Evolutionary conservation across 2,329 filamentous ascomycete genomes (phyloP).

Genomic region (Purpureocillium takamizusanense): DNA sequence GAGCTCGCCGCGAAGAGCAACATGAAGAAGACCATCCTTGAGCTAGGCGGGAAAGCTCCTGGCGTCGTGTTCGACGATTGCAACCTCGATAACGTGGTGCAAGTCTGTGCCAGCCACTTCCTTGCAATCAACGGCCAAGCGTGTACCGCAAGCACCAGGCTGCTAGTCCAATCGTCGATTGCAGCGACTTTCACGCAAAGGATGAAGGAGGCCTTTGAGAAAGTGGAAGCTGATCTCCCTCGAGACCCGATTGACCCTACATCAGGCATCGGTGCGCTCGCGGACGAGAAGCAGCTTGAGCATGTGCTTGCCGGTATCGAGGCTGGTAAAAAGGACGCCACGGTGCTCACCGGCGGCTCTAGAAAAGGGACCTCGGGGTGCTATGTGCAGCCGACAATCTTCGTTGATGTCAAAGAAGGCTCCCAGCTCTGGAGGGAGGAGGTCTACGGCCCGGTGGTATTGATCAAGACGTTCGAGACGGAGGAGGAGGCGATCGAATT

Average conservation of each 20-base stretch:
- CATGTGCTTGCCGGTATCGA: slow-evolving; percentile 36
- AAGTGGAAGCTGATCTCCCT: slow-evolving; percentile 31
- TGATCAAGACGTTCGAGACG: slow-evolving; percentile 35
- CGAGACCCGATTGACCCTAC: slow-evolving; percentile 23
- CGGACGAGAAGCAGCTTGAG: slow-evolving; percentile 40
- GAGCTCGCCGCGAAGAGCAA: slow-evolving; percentile 57
- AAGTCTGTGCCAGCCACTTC: slow-evolving; percentile 34
- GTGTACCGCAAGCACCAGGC: slow-evolving; percentile 49
- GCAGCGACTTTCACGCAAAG: slow-evolving; percentile 37
- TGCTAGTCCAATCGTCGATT: slow-evolving; percentile 47
- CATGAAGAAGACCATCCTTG: slow-evolving; percentile 56
- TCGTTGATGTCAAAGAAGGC: slow-evolving; percentile 15
- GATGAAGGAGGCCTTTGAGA: no score
- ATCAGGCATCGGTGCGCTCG: slow-evolving; percentile 35
- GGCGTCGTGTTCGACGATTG: slow-evolving; percentile 58
- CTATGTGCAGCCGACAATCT: slow-evolving; percentile 19
- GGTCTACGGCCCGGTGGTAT: slow-evolving; percentile 55
- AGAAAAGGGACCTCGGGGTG: slow-evolving; percentile 9
- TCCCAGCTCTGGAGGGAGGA: slow-evolving; percentile 47
- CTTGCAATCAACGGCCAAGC: slow-evolving; percentile 47
- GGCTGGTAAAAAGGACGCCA: slow-evolving; percentile 25
- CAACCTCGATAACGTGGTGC: slow-evolving; percentile 54
- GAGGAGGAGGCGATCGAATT: slow-evolving; percentile 22
- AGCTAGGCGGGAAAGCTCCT: slow-evolving; percentile 61
- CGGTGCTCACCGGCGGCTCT: slow-evolving; percentile 4